phyloP scores from a whole-genome alignment of 257 asterid species.

The Verbena officinalis region DNA sequence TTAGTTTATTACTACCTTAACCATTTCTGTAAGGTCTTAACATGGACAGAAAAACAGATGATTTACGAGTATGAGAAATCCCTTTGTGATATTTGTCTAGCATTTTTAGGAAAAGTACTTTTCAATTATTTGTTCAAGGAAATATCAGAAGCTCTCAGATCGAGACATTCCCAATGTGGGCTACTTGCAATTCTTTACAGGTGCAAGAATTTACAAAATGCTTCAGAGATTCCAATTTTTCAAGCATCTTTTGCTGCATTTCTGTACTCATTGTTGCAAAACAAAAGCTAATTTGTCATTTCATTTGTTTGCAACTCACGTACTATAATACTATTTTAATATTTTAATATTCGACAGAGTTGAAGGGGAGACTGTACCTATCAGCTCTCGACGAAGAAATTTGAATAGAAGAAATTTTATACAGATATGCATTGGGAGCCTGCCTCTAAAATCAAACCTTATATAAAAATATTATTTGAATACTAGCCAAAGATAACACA shows the following conservation, averaged over 20 bases:
- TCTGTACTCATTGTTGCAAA: slow-evolving; percentile 16
- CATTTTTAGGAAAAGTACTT: too few species aligned
- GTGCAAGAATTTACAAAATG: slow-evolving; percentile 32
- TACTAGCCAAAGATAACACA: slow-evolving; percentile 22
- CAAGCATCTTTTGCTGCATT: slow-evolving; percentile 15
- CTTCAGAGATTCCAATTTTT: slow-evolving; percentile 24
- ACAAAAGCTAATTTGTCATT: slow-evolving; percentile 13
- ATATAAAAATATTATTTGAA: slow-evolving; percentile 17
- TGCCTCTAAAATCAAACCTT: slow-evolving; percentile 1
- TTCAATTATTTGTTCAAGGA: too few species aligned
- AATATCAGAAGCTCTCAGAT: background rate
- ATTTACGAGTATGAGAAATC: background rate
- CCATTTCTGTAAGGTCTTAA: slow-evolving; percentile 25
- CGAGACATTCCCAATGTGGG: slow-evolving; percentile 31
- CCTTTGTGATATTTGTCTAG: too few species aligned
- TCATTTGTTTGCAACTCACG: slow-evolving; percentile 16
- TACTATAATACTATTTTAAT: background rate
- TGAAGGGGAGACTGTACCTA: too few species aligned
- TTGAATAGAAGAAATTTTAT: background rate
- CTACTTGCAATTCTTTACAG: slow-evolving; percentile 24
- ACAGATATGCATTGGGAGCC: background rate
- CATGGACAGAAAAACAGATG: too few species aligned
- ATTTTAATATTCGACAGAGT: too few species aligned
- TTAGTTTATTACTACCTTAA: slow-evolving; percentile 30
- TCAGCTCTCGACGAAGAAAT: too few species aligned